phyloP scores from a whole-genome alignment of 179 eudicot species.

The Spinacia oleracea region DNA sequence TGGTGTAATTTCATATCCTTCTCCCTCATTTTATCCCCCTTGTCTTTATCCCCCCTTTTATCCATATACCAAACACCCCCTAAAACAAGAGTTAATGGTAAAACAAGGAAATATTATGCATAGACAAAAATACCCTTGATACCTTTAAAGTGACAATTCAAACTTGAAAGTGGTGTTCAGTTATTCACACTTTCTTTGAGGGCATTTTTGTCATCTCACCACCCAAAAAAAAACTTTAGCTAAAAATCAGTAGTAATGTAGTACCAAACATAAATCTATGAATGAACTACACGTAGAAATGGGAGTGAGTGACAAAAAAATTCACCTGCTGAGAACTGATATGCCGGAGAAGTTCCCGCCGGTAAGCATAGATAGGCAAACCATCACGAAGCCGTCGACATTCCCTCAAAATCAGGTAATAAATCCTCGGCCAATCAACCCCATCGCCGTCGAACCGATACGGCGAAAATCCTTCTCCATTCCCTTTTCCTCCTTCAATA shows the following conservation, averaged over 20 bases:
- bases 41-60: too few relatives aligned
- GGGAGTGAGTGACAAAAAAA: not conserved
- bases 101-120: too few relatives aligned
- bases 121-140: too few relatives aligned
- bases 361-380: constrained; percentile 44
- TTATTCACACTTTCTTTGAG: not conserved
- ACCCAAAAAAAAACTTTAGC: not conserved
- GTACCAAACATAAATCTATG: too few relatives aligned
- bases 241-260: too few relatives aligned
- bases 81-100: too few relatives aligned
- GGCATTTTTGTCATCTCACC: not conserved
- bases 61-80: too few relatives aligned
- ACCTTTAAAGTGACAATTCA: too few relatives aligned
- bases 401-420: constrained; percentile 40
- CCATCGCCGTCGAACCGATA: constrained; percentile 25
- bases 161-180: too few relatives aligned
- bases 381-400: constrained; percentile 39
- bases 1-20: too few relatives aligned
- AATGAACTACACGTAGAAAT: too few relatives aligned
- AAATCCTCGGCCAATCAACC: constrained; percentile 38
- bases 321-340: constrained; percentile 67
- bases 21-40: too few relatives aligned
- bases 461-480: not conserved
- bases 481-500: constrained; percentile 17
- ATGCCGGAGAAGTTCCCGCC: constrained; percentile 48